A percentile compares a stretch with the other conserved stretches of the same genome.
Evolutionary conservation across 2,329 filamentous ascomycete species (phyloP).

Genomic region (Stachybotrys echinatus): DNA sequence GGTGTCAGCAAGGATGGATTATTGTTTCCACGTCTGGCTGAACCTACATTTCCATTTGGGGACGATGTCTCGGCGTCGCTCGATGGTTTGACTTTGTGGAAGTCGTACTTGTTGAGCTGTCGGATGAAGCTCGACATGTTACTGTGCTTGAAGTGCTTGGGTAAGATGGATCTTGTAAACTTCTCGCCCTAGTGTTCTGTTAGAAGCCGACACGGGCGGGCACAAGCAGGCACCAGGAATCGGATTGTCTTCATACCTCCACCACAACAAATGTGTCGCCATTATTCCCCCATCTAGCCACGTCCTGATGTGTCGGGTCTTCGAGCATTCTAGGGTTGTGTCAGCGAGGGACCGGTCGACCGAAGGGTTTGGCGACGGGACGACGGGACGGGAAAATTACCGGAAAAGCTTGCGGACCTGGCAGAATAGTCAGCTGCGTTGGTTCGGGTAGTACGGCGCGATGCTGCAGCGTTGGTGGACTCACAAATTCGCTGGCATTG

Average conservation of each 20-base stretch:
- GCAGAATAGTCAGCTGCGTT: constrained; percentile 3
- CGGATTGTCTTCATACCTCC: constrained; percentile 63
- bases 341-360: constrained; percentile 6
- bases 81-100: constrained; percentile 80
- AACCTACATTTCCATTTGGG: constrained; percentile 30
- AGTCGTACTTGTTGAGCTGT: constrained; percentile 95
- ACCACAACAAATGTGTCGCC: constrained; percentile 96
- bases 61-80: constrained; percentile 27
- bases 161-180: constrained; percentile 94
- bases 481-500: constrained; percentile 93
- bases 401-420: constrained; percentile 98
- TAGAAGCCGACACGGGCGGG: constrained; percentile 5
- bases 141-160: constrained; percentile 98
- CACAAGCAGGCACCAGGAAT: too few relatives aligned
- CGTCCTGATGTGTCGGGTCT: constrained; percentile 84
- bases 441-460: background rate
- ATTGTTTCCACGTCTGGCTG: background rate
- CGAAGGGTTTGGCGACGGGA: background rate
- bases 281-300: constrained; percentile 92
- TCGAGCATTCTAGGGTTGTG: constrained; percentile 66
- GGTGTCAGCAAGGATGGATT: background rate
- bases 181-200: constrained; percentile 74
- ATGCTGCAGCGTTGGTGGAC: constrained; percentile 28
- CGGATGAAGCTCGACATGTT: constrained; percentile 97
- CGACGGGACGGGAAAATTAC: constrained; percentile 52